Evolutionary conservation across 352 stramenopile genomes (phyloP).

Genomic region (Blastocystis sp.): DNA sequence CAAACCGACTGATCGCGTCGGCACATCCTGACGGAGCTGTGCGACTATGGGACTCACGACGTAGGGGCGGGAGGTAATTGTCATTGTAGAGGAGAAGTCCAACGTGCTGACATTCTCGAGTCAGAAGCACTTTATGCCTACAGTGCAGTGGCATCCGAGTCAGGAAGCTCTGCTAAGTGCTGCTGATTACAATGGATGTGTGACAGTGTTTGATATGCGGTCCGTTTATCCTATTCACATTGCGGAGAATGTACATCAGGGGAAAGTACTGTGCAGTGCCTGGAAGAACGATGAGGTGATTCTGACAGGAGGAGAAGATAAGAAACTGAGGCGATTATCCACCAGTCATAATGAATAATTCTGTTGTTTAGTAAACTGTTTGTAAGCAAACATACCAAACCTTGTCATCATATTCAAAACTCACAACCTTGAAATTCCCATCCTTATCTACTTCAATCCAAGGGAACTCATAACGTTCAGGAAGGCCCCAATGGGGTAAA

Average conservation of each 20-base stretch:
- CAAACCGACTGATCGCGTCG: neutral
- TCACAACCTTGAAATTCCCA: neutral
- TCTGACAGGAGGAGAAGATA: constrained; percentile 23
- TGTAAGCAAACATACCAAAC: constrained; percentile 10
- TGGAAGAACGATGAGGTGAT: constrained; percentile 13
- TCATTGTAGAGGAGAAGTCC: constrained; percentile 42
- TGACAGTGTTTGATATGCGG: constrained; percentile 32
- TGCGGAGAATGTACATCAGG: neutral
- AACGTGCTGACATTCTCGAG: constrained; percentile 12
- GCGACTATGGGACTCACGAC: constrained; percentile 41
- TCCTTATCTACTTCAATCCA: constrained; percentile 20
- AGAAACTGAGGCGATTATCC: neutral
- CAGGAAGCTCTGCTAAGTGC: neutral
- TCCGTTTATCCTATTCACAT: constrained; percentile 2
- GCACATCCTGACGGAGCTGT: constrained; percentile 27
- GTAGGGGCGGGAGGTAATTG: neutral
- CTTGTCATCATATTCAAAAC: constrained; percentile 23
- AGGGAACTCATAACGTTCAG: constrained; percentile 33
- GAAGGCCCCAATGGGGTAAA: constrained; percentile 14
- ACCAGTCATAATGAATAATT: neutral
- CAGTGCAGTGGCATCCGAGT: neutral
- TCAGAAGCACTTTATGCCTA: neutral
- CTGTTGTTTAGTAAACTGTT: neutral
- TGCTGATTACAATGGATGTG: neutral
- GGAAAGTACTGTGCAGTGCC: neutral